Conservation (phyloP, 805 yeast species). For the Kodamaea kaohsiungensis region DNA sequence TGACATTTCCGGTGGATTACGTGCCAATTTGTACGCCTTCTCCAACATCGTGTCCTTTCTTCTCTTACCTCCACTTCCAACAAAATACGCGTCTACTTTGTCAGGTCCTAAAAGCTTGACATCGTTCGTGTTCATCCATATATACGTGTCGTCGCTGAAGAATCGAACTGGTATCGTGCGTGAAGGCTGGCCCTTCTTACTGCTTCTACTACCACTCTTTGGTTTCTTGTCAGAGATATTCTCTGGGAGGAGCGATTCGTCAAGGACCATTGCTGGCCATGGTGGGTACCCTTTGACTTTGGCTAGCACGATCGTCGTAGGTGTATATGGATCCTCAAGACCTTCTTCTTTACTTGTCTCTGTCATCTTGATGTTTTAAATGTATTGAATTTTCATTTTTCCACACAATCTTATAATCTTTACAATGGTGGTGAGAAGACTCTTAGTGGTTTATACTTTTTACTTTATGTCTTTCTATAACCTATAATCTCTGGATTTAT, state of each 20-base stretch:
- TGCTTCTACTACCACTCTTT: slow-evolving; percentile 22
- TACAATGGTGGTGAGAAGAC: too few species aligned
- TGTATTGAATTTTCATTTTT: background rate
- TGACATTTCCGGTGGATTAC: slow-evolving; percentile 44
- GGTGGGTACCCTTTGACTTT: slow-evolving; percentile 86
- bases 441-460: too few species aligned
- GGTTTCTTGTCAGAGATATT: slow-evolving; percentile 54
- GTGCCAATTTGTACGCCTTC: slow-evolving; percentile 56
- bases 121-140: slow-evolving; percentile 61
- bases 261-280: slow-evolving; percentile 87
- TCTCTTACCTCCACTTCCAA: slow-evolving; percentile 23
- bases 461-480: background rate
- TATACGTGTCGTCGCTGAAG: slow-evolving; percentile 70
- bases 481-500: too few species aligned
- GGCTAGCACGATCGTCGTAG: slow-evolving; percentile 49
- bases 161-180: slow-evolving; percentile 58
- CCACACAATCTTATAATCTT: background rate
- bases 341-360: background rate
- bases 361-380: background rate
- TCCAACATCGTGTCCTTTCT: slow-evolving; percentile 47
- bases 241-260: slow-evolving; percentile 59
- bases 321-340: slow-evolving; percentile 1
- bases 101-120: slow-evolving; percentile 46
- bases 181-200: slow-evolving; percentile 14
- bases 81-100: slow-evolving; percentile 42